Evolutionary conservation across 306 rosid species (phyloP).

Genomic region (Cucurbita maxima): DNA sequence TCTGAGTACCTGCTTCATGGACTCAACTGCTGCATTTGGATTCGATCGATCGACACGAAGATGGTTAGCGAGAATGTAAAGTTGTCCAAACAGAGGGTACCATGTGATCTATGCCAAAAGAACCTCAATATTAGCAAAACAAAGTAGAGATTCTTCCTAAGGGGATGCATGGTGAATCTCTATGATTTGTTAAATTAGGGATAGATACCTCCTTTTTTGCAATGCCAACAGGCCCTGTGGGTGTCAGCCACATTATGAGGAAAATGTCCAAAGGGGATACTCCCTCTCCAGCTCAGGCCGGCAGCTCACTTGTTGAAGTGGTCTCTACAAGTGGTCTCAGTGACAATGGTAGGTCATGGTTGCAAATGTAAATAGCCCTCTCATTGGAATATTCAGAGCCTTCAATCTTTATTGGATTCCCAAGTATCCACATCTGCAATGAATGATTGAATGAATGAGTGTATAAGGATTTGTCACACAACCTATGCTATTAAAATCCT

Average conservation of each 20-base stretch:
- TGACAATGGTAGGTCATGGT: too few relatives aligned
- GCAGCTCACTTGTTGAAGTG: too few relatives aligned
- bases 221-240: conserved; percentile 47
- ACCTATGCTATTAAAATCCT: too few relatives aligned
- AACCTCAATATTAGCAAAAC: not conserved
- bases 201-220: conserved; percentile 45
- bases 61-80: conserved; percentile 50
- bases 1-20: conserved; percentile 34
- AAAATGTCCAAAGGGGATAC: conserved; percentile 47
- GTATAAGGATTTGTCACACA: conserved; percentile 7
- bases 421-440: conserved; percentile 56
- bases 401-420: conserved; percentile 47
- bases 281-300: too few relatives aligned
- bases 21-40: conserved; percentile 33
- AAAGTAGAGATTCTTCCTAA: not conserved
- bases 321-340: too few relatives aligned
- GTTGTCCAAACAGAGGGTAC: conserved; percentile 59
- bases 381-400: conserved; percentile 30
- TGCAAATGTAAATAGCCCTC: conserved; percentile 48
- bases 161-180: too few relatives aligned
- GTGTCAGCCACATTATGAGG: conserved; percentile 49
- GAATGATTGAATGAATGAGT: not conserved
- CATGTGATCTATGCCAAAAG: conserved; percentile 35
- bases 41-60: conserved; percentile 60
- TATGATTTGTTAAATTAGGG: not conserved